Evolutionary conservation across 495 filamentous ascomycete species (phyloP), one percentile per base, ranked within the genome.

Genomic region (Trichoderma gamsii): DNA sequence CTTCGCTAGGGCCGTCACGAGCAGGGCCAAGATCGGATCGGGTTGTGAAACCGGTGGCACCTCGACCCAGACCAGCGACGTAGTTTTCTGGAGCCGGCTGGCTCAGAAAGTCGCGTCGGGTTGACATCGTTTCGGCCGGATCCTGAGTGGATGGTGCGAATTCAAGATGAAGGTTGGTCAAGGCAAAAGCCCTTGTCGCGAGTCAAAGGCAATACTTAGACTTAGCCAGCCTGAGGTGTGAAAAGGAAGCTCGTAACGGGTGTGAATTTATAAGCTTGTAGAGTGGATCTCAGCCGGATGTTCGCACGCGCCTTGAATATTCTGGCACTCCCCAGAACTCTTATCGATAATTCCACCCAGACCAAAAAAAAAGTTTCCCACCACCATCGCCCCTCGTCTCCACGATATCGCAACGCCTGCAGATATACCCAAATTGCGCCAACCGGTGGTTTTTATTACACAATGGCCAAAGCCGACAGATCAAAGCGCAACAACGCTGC

Each of bases 11-110:
- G 15, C 95, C 95, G 84, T 98, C 95, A 70, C 95, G 88, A 66
- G 96, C 96, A 46, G 96, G 96, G 56, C 95, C 95, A 41, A 99
- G 83, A 85, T 99, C 95, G 56, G 93, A 97, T 41, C 96, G 89
- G 15, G 95, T 99, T 6, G 95, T 98, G 79, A 99, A 99, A 41
- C 96, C 95, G 0, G 96, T 99, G 5, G 95, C 95, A 77, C 95
- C 95, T 84, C 95, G 90, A 79, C 95, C 95, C 69, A 99, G 87
- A 84, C 95, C 95, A 56, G 95, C 95, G 52, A 99, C 96, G 73
- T 99, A 99, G 79, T 98, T 99, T 73, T 97, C 95, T 29, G 95
- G 95, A 68, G 95, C 95, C 41, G 87, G 88, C 78, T 96, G 92
- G 77, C 85, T 90, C 43, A 99, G 81, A 72, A 98, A 99, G 78